These are phyloP conservation scores for Hypoxylon trugodes DNA, from an alignment of 495 filamentous ascomycete genomes.

Conservation along the genomic window DNA sequence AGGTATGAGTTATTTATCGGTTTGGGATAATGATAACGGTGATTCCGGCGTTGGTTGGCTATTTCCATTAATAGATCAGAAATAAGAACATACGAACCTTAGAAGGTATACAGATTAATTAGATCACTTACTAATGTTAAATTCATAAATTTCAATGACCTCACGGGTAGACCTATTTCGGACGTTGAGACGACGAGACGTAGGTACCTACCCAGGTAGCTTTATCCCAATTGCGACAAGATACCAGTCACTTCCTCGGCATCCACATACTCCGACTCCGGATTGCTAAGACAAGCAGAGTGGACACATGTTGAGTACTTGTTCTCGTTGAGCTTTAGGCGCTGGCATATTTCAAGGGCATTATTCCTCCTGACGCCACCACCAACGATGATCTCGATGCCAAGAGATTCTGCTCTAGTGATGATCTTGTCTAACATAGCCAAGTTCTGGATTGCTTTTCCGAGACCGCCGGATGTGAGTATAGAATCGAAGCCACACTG, in stretches of 20 bases:
- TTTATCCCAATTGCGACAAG: slow-evolving; percentile 18
- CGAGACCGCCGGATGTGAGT: slow-evolving; percentile 53
- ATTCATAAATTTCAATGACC: background rate
- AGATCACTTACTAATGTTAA: background rate
- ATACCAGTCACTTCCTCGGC: slow-evolving; percentile 38
- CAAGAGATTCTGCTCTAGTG: slow-evolving; percentile 8
- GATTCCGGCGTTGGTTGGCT: too few species aligned
- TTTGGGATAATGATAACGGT: too few species aligned
- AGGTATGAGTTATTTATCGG: too few species aligned
- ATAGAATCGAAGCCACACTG: slow-evolving; percentile 48
- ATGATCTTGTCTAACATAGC: slow-evolving; percentile 41
- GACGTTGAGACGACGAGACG: background rate
- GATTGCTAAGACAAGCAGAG: slow-evolving; percentile 43
- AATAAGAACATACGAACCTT: too few species aligned
- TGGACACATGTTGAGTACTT: slow-evolving; percentile 39
- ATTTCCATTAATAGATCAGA: too few species aligned
- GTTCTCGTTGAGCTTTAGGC: slow-evolving; percentile 22
- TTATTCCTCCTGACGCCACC: slow-evolving; percentile 51
- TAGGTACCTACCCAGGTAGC: background rate
- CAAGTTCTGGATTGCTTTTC: slow-evolving; percentile 43
- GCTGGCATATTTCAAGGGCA: slow-evolving; percentile 27
- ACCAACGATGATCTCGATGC: slow-evolving; percentile 51
- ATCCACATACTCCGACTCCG: slow-evolving; percentile 21
- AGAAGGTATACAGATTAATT: background rate
- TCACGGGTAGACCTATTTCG: background rate